A percentile compares a stretch with the other conserved stretches of the same genome.
These are phyloP conservation scores for Bipolaris zeicola DNA, from an alignment of 2,329 filamentous ascomycete genomes.

Conservation along the genomic window DNA sequence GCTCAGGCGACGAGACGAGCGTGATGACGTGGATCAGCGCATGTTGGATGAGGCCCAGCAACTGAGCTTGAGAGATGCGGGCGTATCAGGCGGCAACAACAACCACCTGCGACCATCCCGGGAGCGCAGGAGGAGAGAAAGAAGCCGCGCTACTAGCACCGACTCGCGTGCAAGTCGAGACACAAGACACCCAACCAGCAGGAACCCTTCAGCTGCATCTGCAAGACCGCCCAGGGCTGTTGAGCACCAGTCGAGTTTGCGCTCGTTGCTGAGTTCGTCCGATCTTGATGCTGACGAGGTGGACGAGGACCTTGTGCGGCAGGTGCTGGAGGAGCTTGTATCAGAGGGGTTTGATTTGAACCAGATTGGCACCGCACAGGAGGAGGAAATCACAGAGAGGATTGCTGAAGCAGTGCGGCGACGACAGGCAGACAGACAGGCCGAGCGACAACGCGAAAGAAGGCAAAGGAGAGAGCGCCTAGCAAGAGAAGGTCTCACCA, in stretches of 20 bases:
- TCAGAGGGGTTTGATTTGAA: slow-evolving; percentile 88
- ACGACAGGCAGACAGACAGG: slow-evolving; percentile 68
- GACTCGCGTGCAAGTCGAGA: slow-evolving; percentile 36
- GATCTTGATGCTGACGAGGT: slow-evolving; percentile 78
- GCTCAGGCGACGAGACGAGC: slow-evolving; percentile 56
- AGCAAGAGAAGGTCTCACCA: slow-evolving; percentile 47
- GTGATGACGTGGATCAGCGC: slow-evolving; percentile 68
- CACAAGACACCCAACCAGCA: slow-evolving; percentile 33
- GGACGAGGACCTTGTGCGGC: slow-evolving; percentile 84
- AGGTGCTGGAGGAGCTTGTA: slow-evolving; percentile 86
- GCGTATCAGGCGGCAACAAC: slow-evolving; percentile 51
- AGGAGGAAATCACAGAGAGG: slow-evolving; percentile 87
- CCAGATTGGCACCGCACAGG: slow-evolving; percentile 80
- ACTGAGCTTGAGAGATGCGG: slow-evolving; percentile 73
- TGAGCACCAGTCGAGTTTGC: slow-evolving; percentile 87
- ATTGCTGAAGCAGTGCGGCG: slow-evolving; percentile 88
- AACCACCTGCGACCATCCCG: slow-evolving; percentile 50
- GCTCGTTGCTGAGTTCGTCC: slow-evolving; percentile 80
- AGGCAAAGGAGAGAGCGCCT: slow-evolving; percentile 41
- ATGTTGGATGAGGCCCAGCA: slow-evolving; percentile 74
- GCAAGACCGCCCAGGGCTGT: slow-evolving; percentile 61
- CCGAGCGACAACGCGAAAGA: slow-evolving; percentile 59
- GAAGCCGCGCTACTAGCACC: slow-evolving; percentile 49
- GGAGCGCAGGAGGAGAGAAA: slow-evolving; percentile 41
- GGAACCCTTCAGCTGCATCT: slow-evolving; percentile 28